phyloP scores from a whole-genome alignment of 2,329 filamentous ascomycete species.

The Nectriaceae sp. region DNA sequence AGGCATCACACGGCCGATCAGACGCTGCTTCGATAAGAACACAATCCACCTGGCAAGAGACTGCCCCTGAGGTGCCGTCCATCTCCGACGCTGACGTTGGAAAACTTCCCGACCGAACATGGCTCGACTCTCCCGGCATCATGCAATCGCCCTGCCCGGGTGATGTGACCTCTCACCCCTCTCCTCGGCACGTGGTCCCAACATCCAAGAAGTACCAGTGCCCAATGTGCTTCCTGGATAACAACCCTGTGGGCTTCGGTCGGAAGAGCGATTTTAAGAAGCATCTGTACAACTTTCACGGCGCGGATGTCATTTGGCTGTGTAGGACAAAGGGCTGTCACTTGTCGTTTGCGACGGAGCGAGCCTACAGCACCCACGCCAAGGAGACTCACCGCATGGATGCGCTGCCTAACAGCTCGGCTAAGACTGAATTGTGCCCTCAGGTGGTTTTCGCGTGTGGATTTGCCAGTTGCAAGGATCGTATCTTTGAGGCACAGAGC shows the following conservation, averaged over 20 bases:
- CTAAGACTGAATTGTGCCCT: constrained; percentile 43
- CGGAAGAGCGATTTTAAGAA: constrained; percentile 52
- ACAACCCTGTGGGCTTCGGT: constrained; percentile 47
- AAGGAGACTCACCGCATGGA: constrained; percentile 46
- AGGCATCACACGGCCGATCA: constrained; percentile 41
- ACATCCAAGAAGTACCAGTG: constrained; percentile 47
- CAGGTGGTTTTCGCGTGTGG: constrained; percentile 48
- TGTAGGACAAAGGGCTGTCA: constrained; percentile 44
- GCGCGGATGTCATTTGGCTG: constrained; percentile 44
- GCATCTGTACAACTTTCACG: constrained; percentile 50
- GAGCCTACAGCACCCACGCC: constrained; percentile 46
- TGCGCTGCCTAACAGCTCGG: constrained; percentile 42
- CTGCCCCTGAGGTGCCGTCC: constrained; percentile 33
- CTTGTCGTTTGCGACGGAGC: constrained; percentile 47
- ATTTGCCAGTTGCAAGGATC: constrained; percentile 44
- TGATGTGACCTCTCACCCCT: constrained; percentile 38
- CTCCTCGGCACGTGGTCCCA: constrained; percentile 38
- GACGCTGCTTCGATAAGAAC: constrained; percentile 43
- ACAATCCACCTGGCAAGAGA: constrained; percentile 40
- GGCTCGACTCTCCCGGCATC: constrained; percentile 41
- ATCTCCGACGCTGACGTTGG: constrained; percentile 37
- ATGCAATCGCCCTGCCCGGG: constrained; percentile 35
- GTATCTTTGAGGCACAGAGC: constrained; percentile 42
- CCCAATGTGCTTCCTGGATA: constrained; percentile 48
- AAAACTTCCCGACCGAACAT: constrained; percentile 38